Conservation (phyloP, 495 filamentous ascomycete species). For the Copromyces sp. region DNA sequence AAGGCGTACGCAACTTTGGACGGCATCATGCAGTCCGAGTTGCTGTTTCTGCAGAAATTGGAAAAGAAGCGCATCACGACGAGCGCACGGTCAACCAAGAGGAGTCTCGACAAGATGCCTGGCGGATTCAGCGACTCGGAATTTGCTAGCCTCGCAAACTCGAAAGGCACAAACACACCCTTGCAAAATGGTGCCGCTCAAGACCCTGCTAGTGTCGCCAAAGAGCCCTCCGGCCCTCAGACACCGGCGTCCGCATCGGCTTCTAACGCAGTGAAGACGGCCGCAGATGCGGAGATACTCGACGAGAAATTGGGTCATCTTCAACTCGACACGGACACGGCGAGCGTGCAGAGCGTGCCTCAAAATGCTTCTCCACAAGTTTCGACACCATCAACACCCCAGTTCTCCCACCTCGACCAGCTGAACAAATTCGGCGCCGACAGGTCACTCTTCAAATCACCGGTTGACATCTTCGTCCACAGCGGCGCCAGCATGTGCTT, state of each 20-base stretch:
- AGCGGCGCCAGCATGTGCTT: conserved; percentile 84
- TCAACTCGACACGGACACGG: neutral
- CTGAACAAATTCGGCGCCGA: conserved; percentile 22
- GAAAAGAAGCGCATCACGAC: neutral
- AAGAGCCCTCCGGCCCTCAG: conserved; percentile 18
- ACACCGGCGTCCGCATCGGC: conserved; percentile 17
- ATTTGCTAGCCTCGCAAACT: conserved; percentile 18
- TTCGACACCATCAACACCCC: neutral
- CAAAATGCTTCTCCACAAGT: neutral
- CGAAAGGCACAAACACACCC: neutral
- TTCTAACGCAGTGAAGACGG: conserved; percentile 3
- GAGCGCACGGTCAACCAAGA: neutral
- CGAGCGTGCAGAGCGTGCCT: neutral
- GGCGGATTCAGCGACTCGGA: conserved; percentile 26
- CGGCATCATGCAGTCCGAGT: conserved; percentile 47
- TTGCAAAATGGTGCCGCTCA: conserved; percentile 16
- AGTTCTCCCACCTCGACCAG: conserved; percentile 4
- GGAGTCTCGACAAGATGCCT: conserved; percentile 19
- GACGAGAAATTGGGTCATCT: conserved; percentile 16
- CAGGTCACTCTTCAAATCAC: conserved; percentile 47
- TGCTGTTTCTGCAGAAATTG: conserved; percentile 27
- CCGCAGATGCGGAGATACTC: neutral
- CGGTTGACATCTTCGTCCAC: conserved; percentile 78
- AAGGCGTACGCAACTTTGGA: conserved; percentile 84
- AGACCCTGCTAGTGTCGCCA: conserved; percentile 23